A percentile compares a stretch with the other conserved stretches of the same genome.
Evolutionary conservation across 495 filamentous ascomycete genomes (phyloP).

Genomic region (Letharia columbiana): DNA sequence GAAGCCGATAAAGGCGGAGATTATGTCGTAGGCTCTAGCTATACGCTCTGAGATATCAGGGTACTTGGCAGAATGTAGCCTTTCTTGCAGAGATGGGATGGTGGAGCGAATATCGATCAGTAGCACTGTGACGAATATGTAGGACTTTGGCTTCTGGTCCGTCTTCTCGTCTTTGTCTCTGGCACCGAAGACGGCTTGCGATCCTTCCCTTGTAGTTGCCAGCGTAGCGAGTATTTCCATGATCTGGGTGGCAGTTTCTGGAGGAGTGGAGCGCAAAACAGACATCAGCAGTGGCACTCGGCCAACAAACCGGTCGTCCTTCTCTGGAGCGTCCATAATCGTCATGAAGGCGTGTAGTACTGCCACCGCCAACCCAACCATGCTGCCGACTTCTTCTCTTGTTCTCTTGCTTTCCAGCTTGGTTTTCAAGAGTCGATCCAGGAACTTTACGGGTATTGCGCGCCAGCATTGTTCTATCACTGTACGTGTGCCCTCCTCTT

Average conservation of each 20-base stretch:
- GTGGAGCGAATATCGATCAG: conserved; percentile 54
- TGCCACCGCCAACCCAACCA: conserved; percentile 53
- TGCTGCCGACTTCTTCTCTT: conserved; percentile 39
- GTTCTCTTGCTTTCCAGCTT: conserved; percentile 33
- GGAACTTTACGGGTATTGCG: conserved; percentile 47
- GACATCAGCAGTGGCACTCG: conserved; percentile 44
- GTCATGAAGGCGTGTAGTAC: conserved; percentile 51
- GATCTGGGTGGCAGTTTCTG: conserved; percentile 41
- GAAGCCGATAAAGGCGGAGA: conserved; percentile 50
- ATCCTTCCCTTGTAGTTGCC: conserved; percentile 38
- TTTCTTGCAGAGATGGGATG: conserved; percentile 49
- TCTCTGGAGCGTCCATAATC: conserved; percentile 38
- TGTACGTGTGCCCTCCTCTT: background rate
- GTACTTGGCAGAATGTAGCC: conserved; percentile 44
- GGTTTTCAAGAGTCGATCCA: conserved; percentile 51
- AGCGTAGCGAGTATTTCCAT: conserved; percentile 47
- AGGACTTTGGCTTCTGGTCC: conserved; percentile 44
- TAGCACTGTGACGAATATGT: conserved; percentile 51
- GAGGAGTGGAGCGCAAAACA: conserved; percentile 39
- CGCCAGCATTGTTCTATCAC: conserved; percentile 40
- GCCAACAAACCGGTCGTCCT: conserved; percentile 37
- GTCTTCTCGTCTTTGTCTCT: conserved; percentile 20
- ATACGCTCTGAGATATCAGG: conserved; percentile 41
- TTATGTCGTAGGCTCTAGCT: conserved; percentile 48
- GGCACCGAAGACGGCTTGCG: conserved; percentile 33